A percentile compares a stretch with the other conserved stretches of the same genome.
Conservation (phyloP, 345 rosid species). For the Orychophragmus violaceus region DNA sequence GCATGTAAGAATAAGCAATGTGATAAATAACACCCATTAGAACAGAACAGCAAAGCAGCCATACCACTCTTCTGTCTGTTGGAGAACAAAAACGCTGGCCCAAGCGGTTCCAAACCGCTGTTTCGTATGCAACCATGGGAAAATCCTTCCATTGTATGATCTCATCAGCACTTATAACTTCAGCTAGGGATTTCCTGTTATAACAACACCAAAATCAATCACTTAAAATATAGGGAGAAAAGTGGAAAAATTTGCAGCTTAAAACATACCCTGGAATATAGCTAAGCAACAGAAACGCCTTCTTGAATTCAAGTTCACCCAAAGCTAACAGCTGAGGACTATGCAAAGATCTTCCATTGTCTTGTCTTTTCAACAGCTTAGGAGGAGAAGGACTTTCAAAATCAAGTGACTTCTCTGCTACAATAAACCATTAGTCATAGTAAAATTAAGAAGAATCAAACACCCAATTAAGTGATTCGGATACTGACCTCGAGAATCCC, state of each 20-base stretch:
- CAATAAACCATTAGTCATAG: too few relatives aligned
- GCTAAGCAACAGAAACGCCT: slow-evolving; percentile 51
- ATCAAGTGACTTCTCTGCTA: too few relatives aligned
- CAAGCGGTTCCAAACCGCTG: slow-evolving; percentile 37
- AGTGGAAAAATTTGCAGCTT: not conserved
- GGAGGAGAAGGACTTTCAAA: too few relatives aligned
- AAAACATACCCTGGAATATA: slow-evolving; percentile 58
- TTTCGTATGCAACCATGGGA: slow-evolving; percentile 46
- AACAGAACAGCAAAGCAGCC: not conserved
- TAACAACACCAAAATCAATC: not conserved
- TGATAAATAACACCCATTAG: not conserved
- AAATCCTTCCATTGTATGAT: slow-evolving; percentile 41
- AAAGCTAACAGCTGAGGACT: slow-evolving; percentile 42
- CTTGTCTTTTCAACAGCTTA: slow-evolving; percentile 4
- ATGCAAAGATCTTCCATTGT: not conserved
- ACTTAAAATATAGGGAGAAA: not conserved
- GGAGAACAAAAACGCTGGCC: not conserved
- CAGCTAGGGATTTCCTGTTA: slow-evolving; percentile 34
- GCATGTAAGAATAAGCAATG: too few relatives aligned
- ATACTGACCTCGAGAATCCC: too few relatives aligned
- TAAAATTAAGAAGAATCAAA: too few relatives aligned
- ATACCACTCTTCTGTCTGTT: slow-evolving; percentile 12
- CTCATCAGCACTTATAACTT: slow-evolving; percentile 30
- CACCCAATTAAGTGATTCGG: too few relatives aligned
- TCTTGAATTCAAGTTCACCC: slow-evolving; percentile 57